A percentile compares a stretch with the other conserved stretches of the same genome.
These are phyloP conservation scores for Eimeria necatrix DNA, from an alignment of 169 alveolate genomes.

Conservation along the genomic window DNA sequence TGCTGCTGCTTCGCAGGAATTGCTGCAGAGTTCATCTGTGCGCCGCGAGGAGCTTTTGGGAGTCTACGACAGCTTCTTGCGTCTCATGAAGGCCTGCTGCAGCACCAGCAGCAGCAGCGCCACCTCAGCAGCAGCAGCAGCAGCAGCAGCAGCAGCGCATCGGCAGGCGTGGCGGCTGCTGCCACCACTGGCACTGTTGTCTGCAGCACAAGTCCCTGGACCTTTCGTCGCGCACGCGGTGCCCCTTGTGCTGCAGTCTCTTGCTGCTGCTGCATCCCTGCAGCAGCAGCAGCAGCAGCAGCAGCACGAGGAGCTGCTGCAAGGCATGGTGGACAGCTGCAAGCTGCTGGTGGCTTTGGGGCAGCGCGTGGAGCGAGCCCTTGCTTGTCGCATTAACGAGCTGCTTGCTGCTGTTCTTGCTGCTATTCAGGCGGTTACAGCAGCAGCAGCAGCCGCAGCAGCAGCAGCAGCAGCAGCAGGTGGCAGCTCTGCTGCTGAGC, in stretches of 20 bases:
- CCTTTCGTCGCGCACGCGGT: not conserved
- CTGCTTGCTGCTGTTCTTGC: constrained; percentile 46
- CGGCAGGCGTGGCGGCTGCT: constrained; percentile 66
- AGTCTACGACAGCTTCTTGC: constrained; percentile 36
- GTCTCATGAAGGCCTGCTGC: constrained; percentile 49
- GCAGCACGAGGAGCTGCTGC: constrained; percentile 30
- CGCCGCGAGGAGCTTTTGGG: constrained; percentile 26
- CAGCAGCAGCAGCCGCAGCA: constrained; percentile 60
- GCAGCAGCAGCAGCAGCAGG: constrained; percentile 42
- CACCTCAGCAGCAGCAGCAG: constrained; percentile 32
- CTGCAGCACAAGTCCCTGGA: constrained; percentile 12
- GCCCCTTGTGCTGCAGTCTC: constrained; percentile 43
- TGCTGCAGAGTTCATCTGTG: constrained; percentile 23
- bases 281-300: constrained; percentile 47
- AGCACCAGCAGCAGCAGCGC: constrained; percentile 50
- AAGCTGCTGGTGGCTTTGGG: constrained; percentile 58
- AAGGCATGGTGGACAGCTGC: constrained; percentile 40
- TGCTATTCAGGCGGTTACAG: not conserved
- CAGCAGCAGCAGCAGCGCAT: constrained; percentile 35
- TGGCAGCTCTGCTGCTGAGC: constrained; percentile 10
- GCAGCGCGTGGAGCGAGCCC: constrained; percentile 12
- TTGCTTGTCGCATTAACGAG: not conserved
- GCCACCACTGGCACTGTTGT: constrained; percentile 47
- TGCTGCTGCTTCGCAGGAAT: constrained; percentile 10
- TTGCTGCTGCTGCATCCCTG: constrained; percentile 34